phyloP scores from a whole-genome alignment of 495 filamentous ascomycete species.

The Trichoderma reesei region DNA sequence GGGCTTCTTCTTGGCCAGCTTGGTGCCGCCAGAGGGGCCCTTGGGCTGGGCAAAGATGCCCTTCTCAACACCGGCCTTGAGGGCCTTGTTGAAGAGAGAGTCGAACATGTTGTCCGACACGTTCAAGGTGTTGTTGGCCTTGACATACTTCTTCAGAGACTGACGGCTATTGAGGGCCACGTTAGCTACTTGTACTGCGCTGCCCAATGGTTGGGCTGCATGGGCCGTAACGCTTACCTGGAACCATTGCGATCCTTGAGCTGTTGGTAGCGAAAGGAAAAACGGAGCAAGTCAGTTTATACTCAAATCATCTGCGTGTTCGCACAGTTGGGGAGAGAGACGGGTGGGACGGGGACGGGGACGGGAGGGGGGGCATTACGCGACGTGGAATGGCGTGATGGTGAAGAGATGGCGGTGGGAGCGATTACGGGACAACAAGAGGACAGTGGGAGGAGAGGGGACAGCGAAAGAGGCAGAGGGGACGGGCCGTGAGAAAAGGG shows the following conservation, averaged over 20 bases:
- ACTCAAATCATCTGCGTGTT: neutral
- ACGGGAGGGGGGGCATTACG: neutral
- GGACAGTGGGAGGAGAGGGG: too few species aligned
- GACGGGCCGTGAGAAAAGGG: neutral
- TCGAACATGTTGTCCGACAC: slow-evolving; percentile 69
- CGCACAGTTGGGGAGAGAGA: neutral
- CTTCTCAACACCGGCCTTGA: slow-evolving; percentile 82
- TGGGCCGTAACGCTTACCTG: slow-evolving; percentile 48
- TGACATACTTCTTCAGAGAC: slow-evolving; percentile 96
- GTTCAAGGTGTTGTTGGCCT: slow-evolving; percentile 83
- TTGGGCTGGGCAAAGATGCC: slow-evolving; percentile 88
- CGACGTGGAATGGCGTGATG: neutral
- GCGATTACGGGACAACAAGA: too few species aligned
- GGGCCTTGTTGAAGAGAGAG: slow-evolving; percentile 83
- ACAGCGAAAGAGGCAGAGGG: too few species aligned
- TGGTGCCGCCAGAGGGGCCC: slow-evolving; percentile 89
- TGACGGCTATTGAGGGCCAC: slow-evolving; percentile 57
- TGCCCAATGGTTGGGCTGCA: slow-evolving; percentile 5
- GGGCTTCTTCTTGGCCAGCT: slow-evolving; percentile 76
- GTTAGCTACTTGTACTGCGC: slow-evolving; percentile 24
- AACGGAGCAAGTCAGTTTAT: slow-evolving; percentile 37
- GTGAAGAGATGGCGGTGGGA: neutral
- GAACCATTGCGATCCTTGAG: slow-evolving; percentile 58
- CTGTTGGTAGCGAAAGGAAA: slow-evolving; percentile 27
- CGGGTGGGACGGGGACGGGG: neutral